Conservation (phyloP, 129 eudicot species). For the Smallanthus sonchifolius region DNA sequence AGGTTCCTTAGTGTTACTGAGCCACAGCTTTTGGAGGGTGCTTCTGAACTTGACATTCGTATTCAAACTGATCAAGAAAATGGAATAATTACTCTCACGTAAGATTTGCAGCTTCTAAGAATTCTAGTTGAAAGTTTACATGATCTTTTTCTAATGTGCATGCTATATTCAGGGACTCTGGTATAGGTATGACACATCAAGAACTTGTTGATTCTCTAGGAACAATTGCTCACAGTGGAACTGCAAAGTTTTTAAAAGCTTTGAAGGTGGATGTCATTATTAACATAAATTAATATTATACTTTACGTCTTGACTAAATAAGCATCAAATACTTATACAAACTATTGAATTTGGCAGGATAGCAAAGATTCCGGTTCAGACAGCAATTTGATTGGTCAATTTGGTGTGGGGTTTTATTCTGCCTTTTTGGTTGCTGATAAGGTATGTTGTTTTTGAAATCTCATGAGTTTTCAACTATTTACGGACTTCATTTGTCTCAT, state of each 20-base stretch:
- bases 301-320: background rate
- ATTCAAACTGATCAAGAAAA: constrained; percentile 86
- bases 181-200: constrained; percentile 92
- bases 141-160: background rate
- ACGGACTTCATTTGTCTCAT: constrained; percentile 9
- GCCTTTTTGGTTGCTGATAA: constrained; percentile 80
- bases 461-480: background rate
- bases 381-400: constrained; percentile 96
- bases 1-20: constrained; percentile 89
- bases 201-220: constrained; percentile 96
- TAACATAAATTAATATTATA: background rate
- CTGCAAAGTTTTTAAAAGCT: constrained; percentile 87
- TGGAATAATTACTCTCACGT: constrained; percentile 82
- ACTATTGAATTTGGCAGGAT: constrained; percentile 46
- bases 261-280: constrained; percentile 50
- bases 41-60: constrained; percentile 79
- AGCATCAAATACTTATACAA: constrained; percentile 8
- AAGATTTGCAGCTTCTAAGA: constrained; percentile 19
- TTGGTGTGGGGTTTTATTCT: constrained; percentile 99
- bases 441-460: constrained; percentile 32
- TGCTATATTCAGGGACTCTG: constrained; percentile 68
- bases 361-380: constrained; percentile 94
- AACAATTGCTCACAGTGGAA: constrained; percentile 97
- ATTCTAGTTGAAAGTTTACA: background rate
- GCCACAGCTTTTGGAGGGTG: constrained; percentile 72